Percentiles rank a stretch among this genome's conserved stretches.
These are phyloP conservation scores for Suhomyces emberorum DNA, from an alignment of 805 yeast genomes.

Conservation along the genomic window DNA sequence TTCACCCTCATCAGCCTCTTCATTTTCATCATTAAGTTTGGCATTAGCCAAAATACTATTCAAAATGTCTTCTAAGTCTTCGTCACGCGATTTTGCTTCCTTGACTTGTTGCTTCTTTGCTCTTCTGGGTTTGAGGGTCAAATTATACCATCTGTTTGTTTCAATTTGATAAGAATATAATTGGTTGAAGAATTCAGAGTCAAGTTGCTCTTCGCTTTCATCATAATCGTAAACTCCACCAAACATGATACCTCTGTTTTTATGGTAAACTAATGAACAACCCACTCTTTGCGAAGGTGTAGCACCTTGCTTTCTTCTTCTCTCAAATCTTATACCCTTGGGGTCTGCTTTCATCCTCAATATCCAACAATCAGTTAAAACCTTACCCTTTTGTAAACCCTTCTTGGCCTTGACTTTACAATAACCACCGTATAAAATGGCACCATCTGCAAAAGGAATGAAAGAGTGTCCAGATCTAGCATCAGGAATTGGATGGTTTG, in stretches of 20 bases:
- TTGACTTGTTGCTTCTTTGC: conserved; percentile 41
- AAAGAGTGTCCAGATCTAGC: conserved; percentile 92
- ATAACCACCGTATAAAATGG: conserved; percentile 88
- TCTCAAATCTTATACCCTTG: conserved; percentile 76
- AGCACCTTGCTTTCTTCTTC: conserved; percentile 84
- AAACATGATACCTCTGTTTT: conserved; percentile 87
- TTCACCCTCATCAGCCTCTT: conserved; percentile 34
- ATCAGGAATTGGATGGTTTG: conserved; percentile 78
- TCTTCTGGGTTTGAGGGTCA: conserved; percentile 60
- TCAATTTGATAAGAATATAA: conserved; percentile 81
- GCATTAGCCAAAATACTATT: conserved; percentile 72
- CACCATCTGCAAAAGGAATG: conserved; percentile 76
- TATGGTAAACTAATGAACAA: conserved; percentile 81
- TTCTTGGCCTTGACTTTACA: conserved; percentile 87
- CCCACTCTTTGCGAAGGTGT: conserved; percentile 96
- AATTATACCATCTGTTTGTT: conserved; percentile 81
- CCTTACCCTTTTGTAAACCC: conserved; percentile 88
- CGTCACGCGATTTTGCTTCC: conserved; percentile 60
- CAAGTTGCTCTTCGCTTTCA: conserved; percentile 90
- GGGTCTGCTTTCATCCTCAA: conserved; percentile 84
- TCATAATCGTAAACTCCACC: conserved; percentile 96
- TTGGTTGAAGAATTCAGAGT: conserved; percentile 79
- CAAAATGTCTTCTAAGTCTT: conserved; percentile 77
- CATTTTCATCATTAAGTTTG: conserved; percentile 59
- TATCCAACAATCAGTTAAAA: conserved; percentile 80